Evolutionary conservation across 768 basidiomycete genomes (phyloP).

Genomic region (Rhodotorula toruloides): DNA sequence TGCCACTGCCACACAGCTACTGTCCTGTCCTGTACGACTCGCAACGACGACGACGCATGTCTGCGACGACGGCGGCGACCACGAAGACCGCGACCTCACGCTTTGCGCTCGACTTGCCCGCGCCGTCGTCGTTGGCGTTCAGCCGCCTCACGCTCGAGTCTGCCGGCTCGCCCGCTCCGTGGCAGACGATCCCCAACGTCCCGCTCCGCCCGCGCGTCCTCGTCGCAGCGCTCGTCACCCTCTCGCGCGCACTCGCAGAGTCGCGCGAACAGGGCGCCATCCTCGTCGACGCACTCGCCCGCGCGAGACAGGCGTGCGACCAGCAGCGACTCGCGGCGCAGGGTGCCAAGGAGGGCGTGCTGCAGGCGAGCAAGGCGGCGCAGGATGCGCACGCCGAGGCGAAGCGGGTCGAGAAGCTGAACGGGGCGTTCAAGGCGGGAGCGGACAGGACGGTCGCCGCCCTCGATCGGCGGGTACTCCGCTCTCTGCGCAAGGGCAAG

Average conservation of each 20-base stretch:
- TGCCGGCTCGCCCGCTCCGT: conserved; percentile 17
- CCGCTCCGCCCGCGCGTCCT: conserved; percentile 16
- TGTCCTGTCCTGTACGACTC: too few relatives aligned
- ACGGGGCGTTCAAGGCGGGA: conserved; percentile 12
- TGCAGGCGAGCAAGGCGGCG: conserved; percentile 10
- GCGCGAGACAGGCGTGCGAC: not conserved
- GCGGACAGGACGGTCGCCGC: conserved; percentile 18
- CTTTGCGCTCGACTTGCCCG: not conserved
- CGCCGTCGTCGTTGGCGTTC: conserved; percentile 4
- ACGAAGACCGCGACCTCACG: not conserved
- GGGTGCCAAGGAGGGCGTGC: conserved; percentile 5
- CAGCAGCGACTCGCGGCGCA: not conserved
- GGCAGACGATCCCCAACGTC: not conserved
- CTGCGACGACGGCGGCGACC: not conserved
- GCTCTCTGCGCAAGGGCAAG: conserved; percentile 3
- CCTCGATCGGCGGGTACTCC: conserved; percentile 11
- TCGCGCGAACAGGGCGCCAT: not conserved
- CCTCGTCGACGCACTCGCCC: not conserved
- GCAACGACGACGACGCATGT: too few relatives aligned
- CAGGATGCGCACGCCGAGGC: conserved; percentile 27
- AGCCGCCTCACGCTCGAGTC: conserved; percentile 2
- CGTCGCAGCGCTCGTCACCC: conserved; percentile 16
- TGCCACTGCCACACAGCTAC: too few relatives aligned
- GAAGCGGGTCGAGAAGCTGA: conserved; percentile 13
- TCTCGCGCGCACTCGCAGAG: conserved; percentile 13